These are phyloP conservation scores for Leccinum longicurvipes DNA, from an alignment of 768 basidiomycete species.

Conservation along the genomic window DNA sequence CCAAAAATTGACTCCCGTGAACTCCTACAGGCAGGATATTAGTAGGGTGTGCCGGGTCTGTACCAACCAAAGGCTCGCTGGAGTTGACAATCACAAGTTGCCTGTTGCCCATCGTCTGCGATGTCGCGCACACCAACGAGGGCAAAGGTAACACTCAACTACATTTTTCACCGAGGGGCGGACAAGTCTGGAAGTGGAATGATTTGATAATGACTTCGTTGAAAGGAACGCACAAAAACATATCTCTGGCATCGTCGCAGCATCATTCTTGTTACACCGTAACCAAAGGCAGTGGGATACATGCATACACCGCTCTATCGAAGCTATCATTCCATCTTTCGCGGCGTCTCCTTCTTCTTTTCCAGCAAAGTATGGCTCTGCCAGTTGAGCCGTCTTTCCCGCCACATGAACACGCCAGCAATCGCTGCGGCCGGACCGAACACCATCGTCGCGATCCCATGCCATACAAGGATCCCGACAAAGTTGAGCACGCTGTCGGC, in stretches of 20 bases:
- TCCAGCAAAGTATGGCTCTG: not conserved
- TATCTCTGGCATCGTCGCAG: not conserved
- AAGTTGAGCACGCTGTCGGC: conserved; percentile 32
- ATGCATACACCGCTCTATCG: not conserved
- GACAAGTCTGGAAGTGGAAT: no score
- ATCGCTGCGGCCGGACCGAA: conserved; percentile 54
- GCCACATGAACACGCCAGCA: conserved; percentile 46
- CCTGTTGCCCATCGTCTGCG: no score
- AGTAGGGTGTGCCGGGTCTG: no score
- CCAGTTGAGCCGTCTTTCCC: conserved; percentile 37
- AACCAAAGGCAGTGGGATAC: not conserved
- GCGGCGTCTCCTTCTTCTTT: not conserved
- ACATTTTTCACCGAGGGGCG: no score
- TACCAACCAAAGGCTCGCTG: no score
- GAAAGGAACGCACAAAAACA: not conserved
- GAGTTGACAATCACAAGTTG: no score
- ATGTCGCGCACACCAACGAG: no score
- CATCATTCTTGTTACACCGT: not conserved
- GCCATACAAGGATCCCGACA: conserved; percentile 40
- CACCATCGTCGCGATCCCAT: conserved; percentile 37
- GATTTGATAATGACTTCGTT: not conserved
- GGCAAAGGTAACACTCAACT: no score
- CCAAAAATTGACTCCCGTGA: no score
- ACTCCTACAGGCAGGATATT: no score
- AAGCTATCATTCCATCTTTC: not conserved